Percentiles rank a stretch among this genome's conserved stretches.
Evolutionary conservation across 177 flowering plant species (phyloP).

Genomic region (Telopea speciosissima): DNA sequence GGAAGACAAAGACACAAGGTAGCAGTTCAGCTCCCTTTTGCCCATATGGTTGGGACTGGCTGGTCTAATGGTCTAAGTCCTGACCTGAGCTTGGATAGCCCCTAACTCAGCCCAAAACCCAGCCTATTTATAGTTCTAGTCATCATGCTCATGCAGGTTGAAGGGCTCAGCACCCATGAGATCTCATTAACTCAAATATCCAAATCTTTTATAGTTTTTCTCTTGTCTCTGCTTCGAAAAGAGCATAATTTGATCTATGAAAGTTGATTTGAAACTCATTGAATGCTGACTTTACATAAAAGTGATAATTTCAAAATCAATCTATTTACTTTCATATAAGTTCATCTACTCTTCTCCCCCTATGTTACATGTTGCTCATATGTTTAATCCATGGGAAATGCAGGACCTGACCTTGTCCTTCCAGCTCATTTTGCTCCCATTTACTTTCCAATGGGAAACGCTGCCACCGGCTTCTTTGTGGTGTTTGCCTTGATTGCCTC

Average conservation of each 20-base stretch:
- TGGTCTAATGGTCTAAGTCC: not conserved
- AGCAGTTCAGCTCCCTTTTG: not conserved
- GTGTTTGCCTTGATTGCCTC: constrained; percentile 51
- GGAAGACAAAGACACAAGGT: too few relatives aligned
- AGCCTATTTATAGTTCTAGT: not conserved
- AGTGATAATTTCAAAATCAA: not conserved
- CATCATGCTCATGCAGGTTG: too few relatives aligned
- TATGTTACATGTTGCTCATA: not conserved
- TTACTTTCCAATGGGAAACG: constrained; percentile 67
- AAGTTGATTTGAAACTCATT: too few relatives aligned
- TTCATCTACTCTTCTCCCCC: not conserved
- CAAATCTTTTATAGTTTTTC: not conserved
- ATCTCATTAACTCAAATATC: not conserved
- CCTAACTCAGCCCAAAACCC: not conserved
- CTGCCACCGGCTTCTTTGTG: constrained; percentile 71
- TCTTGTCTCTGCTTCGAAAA: not conserved
- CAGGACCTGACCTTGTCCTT: constrained; percentile 48
- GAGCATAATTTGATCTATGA: not conserved
- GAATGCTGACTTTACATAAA: too few relatives aligned
- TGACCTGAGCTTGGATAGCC: not conserved
- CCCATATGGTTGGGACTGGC: too few relatives aligned
- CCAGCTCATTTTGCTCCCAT: constrained; percentile 67
- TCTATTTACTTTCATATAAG: too few relatives aligned
- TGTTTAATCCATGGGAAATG: not conserved
- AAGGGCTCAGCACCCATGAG: not conserved